Conservation (phyloP, 169 alveolate genomes). For the Cryptosporidium bovis region DNA sequence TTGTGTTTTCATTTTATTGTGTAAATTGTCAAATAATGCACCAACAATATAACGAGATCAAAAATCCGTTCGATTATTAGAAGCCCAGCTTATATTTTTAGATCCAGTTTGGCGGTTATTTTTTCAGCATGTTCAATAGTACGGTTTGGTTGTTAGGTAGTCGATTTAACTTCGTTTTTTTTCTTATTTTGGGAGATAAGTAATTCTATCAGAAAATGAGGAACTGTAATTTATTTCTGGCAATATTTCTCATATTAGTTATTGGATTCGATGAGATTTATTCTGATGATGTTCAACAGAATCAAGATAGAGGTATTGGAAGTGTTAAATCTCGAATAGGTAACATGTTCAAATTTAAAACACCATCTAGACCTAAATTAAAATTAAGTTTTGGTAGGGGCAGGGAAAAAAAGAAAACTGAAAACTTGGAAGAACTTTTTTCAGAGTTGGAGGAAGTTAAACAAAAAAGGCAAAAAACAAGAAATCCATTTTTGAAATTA, state of each 20-base stretch:
- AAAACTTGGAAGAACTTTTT: not conserved
- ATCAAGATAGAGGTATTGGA: not conserved
- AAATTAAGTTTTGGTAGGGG: not conserved
- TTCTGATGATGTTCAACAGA: not conserved
- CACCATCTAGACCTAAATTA: not conserved
- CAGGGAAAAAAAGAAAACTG: not conserved
- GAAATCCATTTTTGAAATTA: constrained; percentile 54
- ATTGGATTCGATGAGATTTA: constrained; percentile 4
- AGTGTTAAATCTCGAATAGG: not conserved
- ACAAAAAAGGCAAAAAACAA: constrained; percentile 5
- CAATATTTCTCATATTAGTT: not conserved
- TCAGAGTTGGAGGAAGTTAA: constrained; percentile 1
- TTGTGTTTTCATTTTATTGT: not conserved
- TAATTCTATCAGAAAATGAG: not conserved
- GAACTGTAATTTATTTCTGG: not conserved
- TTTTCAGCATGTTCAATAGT: not conserved
- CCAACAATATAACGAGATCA: not conserved
- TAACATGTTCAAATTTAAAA: not conserved
- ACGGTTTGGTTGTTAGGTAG: not conserved
- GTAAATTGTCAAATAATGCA: not conserved
- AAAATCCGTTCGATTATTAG: not conserved
- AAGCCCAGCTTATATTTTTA: not conserved
- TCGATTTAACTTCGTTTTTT: no score
- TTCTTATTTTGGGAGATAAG: not conserved
- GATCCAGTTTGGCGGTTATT: not conserved